Evolutionary conservation across 768 basidiomycete species (phyloP).

Genomic region (Epithele typhae): DNA sequence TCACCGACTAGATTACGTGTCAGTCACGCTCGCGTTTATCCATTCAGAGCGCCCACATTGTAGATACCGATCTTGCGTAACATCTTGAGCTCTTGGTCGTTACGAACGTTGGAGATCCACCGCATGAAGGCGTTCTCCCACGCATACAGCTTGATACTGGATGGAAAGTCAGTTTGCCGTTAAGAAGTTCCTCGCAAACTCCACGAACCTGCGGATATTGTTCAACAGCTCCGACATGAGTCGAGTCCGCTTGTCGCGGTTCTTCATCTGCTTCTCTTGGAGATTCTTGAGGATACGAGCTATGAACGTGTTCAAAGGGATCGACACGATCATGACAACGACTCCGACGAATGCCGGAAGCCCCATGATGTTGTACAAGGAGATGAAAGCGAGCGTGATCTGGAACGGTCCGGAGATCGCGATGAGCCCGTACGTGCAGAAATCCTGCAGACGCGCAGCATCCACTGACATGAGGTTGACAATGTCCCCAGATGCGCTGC

Average conservation of each 20-base stretch:
- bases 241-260: constrained; percentile 76
- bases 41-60: constrained; percentile 39
- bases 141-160: constrained; percentile 88
- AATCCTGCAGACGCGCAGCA: constrained; percentile 71
- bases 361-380: constrained; percentile 84
- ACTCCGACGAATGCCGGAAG: constrained; percentile 92
- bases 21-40: not conserved
- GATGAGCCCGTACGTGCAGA: constrained; percentile 82
- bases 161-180: not conserved
- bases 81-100: constrained; percentile 78
- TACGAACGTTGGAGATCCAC: constrained; percentile 74
- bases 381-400: constrained; percentile 86
- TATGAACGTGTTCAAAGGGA: constrained; percentile 71
- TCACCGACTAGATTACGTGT: constrained; percentile 42
- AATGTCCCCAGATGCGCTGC: constrained; percentile 83
- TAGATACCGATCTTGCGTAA: constrained; percentile 78
- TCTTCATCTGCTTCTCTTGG: constrained; percentile 92
- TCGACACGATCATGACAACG: constrained; percentile 78
- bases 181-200: not conserved
- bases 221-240: constrained; percentile 92
- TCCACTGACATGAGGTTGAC: constrained; percentile 94
- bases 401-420: constrained; percentile 84
- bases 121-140: constrained; percentile 93
- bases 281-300: constrained; percentile 67
- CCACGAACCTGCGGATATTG: constrained; percentile 75